phyloP scores from a whole-genome alignment of 2,329 filamentous ascomycete genomes.

The Simplicillium sp. region DNA sequence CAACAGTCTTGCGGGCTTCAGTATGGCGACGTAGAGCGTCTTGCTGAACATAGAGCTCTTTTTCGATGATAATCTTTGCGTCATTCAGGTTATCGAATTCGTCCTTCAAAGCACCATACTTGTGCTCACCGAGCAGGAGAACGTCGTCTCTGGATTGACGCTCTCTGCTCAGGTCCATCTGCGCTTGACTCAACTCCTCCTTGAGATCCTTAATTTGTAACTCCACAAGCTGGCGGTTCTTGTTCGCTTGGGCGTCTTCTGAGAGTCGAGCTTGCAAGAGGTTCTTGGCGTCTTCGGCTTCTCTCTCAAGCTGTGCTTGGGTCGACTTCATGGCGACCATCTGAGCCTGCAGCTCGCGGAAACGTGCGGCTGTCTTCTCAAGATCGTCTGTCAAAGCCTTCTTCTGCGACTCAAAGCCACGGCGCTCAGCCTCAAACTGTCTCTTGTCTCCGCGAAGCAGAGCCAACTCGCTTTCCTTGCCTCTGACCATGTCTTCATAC shows the following conservation, averaged over 20 bases:
- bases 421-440: constrained; percentile 72
- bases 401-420: constrained; percentile 70
- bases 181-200: constrained; percentile 70
- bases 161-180: constrained; percentile 83
- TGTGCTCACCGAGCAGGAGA: constrained; percentile 81
- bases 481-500: constrained; percentile 86
- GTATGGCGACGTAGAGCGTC: constrained; percentile 80
- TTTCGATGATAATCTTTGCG: constrained; percentile 94
- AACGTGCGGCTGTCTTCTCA: constrained; percentile 63
- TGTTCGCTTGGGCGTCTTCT: constrained; percentile 75
- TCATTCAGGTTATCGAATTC: constrained; percentile 85
- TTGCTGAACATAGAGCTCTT: constrained; percentile 93
- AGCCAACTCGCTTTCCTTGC: constrained; percentile 87
- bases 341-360: constrained; percentile 81
- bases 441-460: constrained; percentile 78
- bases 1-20: constrained; percentile 69
- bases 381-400: constrained; percentile 63
- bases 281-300: constrained; percentile 79
- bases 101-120: constrained; percentile 69
- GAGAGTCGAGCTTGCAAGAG: constrained; percentile 82
- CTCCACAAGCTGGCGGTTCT: constrained; percentile 76
- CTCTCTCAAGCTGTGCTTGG: constrained; percentile 74
- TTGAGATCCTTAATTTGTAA: constrained; percentile 83
- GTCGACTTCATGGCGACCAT: constrained; percentile 79
- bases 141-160: constrained; percentile 92